A percentile compares a stretch with the other conserved stretches of the same genome.
These are phyloP conservation scores for Biscogniauxia sp. DNA, from an alignment of 2,329 filamentous ascomycete genomes.

Conservation along the genomic window DNA sequence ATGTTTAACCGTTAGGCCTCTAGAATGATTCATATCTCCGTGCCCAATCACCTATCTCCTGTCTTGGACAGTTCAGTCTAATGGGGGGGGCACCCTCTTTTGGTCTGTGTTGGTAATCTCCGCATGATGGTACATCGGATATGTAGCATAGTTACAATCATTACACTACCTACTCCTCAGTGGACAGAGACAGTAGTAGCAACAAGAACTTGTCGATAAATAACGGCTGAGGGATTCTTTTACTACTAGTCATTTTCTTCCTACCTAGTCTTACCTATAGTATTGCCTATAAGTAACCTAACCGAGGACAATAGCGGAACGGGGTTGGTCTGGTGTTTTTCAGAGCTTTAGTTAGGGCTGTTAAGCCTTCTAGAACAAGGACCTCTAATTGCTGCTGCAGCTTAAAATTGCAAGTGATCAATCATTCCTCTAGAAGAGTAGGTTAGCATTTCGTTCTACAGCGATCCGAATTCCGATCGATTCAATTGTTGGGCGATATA, in stretches of 20 bases:
- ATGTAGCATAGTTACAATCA: background rate
- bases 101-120: constrained; percentile 23
- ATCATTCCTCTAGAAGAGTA: background rate
- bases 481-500: background rate
- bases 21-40: constrained; percentile 14
- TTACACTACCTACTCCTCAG: background rate
- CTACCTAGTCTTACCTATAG: background rate
- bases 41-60: constrained; percentile 8
- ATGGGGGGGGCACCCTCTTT: constrained; percentile 4
- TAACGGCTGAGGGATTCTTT: background rate
- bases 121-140: constrained; percentile 22
- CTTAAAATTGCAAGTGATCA: background rate
- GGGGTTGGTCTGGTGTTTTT: background rate
- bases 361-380: background rate
- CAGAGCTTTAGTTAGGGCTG: background rate
- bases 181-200: background rate
- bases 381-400: background rate
- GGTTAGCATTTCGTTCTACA: background rate
- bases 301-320: background rate
- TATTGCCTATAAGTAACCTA: background rate
- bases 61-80: constrained; percentile 21
- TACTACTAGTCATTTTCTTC: background rate
- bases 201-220: background rate
- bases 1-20: constrained; percentile 18
- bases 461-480: background rate